Percentiles rank a stretch among this genome's conserved stretches.
These are phyloP conservation scores for Lantana camara DNA, from an alignment of 257 asterid species.

Conservation along the genomic window DNA sequence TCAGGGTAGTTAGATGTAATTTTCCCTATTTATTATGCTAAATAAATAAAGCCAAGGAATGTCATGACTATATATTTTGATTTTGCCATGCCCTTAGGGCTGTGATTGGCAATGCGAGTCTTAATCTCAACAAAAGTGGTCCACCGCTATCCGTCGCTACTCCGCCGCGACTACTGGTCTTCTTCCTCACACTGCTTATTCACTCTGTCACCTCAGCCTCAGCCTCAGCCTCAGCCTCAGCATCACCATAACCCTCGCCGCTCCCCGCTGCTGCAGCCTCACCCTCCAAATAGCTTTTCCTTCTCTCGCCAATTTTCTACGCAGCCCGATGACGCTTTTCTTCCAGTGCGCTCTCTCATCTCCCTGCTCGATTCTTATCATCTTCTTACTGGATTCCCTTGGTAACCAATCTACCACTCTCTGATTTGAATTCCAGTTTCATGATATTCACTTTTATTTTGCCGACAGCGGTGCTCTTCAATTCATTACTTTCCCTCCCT, in stretches of 20 bases:
- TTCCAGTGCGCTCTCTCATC: constrained; percentile 41
- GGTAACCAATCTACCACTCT: constrained; percentile 38
- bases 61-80: too few relatives aligned
- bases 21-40: too few relatives aligned
- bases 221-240: too few relatives aligned
- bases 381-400: constrained; percentile 46
- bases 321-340: constrained; percentile 26
- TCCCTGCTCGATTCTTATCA: constrained; percentile 54
- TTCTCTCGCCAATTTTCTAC: constrained; percentile 39
- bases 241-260: background rate
- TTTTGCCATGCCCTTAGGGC: too few relatives aligned
- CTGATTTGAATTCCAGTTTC: background rate
- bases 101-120: constrained; percentile 19
- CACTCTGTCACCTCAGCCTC: constrained; percentile 20
- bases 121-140: constrained; percentile 31
- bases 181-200: constrained; percentile 13
- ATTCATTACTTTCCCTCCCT: background rate
- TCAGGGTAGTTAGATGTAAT: too few relatives aligned
- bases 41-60: too few relatives aligned
- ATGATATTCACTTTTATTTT: background rate
- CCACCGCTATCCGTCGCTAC: constrained; percentile 36
- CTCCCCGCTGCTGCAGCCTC: constrained; percentile 30
- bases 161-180: constrained; percentile 20
- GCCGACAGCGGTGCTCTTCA: background rate
- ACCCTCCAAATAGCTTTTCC: constrained; percentile 15